These are phyloP conservation scores for Reticulascus tulasneorum DNA, from an alignment of 2,329 filamentous ascomycete genomes.

Conservation along the genomic window DNA sequence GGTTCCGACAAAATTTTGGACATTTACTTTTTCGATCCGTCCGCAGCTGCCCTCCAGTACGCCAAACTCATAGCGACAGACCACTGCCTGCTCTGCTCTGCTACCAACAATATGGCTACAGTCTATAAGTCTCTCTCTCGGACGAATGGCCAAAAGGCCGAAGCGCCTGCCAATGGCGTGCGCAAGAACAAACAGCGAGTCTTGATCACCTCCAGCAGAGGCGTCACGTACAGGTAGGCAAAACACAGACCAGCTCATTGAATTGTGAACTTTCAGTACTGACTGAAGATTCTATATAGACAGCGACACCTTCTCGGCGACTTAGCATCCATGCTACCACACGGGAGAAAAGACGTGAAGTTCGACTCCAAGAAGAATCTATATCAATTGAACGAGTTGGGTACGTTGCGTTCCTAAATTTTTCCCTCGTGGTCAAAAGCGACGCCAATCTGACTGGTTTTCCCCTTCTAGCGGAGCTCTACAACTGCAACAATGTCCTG, in stretches of 20 bases:
- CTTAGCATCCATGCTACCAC: constrained; percentile 81
- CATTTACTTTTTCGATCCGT: neutral
- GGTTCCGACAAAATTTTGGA: neutral
- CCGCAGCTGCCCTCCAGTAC: too few species aligned
- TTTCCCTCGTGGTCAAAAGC: too few species aligned
- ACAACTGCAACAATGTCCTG: constrained; percentile 87
- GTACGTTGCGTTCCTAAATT: constrained; percentile 60
- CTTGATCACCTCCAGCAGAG: constrained; percentile 85
- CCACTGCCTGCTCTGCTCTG: neutral
- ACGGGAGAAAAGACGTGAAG: constrained; percentile 91
- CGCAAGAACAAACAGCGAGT: constrained; percentile 67
- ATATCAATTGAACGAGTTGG: constrained; percentile 72
- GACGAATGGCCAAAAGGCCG: constrained; percentile 43
- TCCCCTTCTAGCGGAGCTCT: constrained; percentile 62
- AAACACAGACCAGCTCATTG: neutral
- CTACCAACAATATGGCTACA: constrained; percentile 54
- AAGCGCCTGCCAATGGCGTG: constrained; percentile 43
- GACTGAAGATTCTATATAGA: constrained; percentile 39
- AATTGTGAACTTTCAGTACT: neutral
- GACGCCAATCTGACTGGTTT: too few species aligned
- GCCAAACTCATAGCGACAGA: neutral
- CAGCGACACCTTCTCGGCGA: constrained; percentile 93
- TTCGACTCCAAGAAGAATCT: constrained; percentile 93
- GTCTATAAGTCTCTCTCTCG: constrained; percentile 74
- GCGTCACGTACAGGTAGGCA: constrained; percentile 77